Evolutionary conservation across 1,284 basidiomycete species (phyloP), one percentile per base, ranked within the genome.

Genomic region (Malassezia yamatoensis): DNA sequence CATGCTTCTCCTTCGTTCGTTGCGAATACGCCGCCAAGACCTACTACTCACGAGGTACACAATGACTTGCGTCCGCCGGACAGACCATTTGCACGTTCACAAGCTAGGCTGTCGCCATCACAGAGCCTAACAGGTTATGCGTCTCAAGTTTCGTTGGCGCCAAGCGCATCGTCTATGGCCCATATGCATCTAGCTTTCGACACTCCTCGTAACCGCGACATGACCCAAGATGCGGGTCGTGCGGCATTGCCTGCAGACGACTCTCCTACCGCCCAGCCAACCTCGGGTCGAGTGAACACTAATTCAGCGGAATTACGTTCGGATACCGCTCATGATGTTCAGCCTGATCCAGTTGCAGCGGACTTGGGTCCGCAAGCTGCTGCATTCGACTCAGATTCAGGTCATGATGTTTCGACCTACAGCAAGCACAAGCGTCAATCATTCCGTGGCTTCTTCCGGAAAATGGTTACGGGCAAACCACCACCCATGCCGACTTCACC

Each of bases 111-210:
- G 18, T 38, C 36, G 47, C 37, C 47, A 5, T 15, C 21, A 38
- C 47, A 18, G 11, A 47, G 45, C n/a, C 5, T n/a, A n/a, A 38
- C 34, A 60, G 50, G 33, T 12, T 54, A 52, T 21, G 58, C 59
- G 16, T 68, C 67, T 15, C 66, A 67, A 52, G 49, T 67, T 34
- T 76, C 75, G 16, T 67, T 76, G 34, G 72, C 75, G 36, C 71
- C 71, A 36, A 75, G 71, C 24, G 76, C 16, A 20, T 62, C 62
- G 29, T 67, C 64, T 20, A 77, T 77, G 75, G 61, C 77, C 56
- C 76, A 77, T 47, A 77, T 77, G 77, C 76, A 77, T 46, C 63
- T 77, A 11, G 76, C 68, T 4, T 60, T 76, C 34, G 66, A 65
- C 8, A 24, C 50, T 37, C 24, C 38, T 24, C 40, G 38, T 43